Percentiles rank a stretch among this genome's conserved stretches.
These are phyloP conservation scores for Stropharia rugosoannulata DNA, from an alignment of 768 basidiomycete species.

Conservation along the genomic window DNA sequence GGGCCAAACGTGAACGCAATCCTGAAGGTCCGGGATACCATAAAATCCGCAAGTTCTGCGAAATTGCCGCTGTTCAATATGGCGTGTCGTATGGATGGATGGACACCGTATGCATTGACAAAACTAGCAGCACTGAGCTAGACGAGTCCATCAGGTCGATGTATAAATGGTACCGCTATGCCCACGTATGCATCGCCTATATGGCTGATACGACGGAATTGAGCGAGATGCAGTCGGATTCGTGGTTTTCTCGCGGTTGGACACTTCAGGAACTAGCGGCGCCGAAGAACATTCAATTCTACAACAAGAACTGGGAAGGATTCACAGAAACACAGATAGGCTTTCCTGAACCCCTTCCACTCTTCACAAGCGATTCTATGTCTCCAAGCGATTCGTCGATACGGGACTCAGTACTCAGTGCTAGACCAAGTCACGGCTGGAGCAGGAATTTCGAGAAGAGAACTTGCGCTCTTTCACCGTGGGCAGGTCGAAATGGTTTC, in stretches of 20 bases:
- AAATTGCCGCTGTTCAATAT: conserved; percentile 1
- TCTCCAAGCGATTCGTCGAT: too few species aligned
- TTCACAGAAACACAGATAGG: background rate
- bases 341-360: background rate
- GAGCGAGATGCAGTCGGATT: background rate
- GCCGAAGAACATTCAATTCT: conserved; percentile 3
- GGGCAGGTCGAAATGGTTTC: too few species aligned
- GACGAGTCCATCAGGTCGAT: conserved; percentile 15
- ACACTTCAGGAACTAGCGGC: conserved; percentile 16
- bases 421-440: too few species aligned
- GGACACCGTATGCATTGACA: conserved; percentile 15
- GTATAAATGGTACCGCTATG: conserved; percentile 12
- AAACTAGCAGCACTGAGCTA: conserved; percentile 14
- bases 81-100: conserved; percentile 9
- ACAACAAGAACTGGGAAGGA: conserved; percentile 2
- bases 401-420: too few species aligned
- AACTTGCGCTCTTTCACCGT: too few species aligned
- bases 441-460: too few species aligned
- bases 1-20: background rate
- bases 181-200: conserved; percentile 9
- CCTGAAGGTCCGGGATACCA: conserved; percentile 6
- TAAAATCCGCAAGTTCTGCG: conserved; percentile 8
- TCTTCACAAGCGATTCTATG: background rate
- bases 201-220: conserved; percentile 8
- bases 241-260: conserved; percentile 17